Evolutionary conservation across 164 flowering plant genomes (phyloP), one percentile per base, ranked within the genome.

Genomic region (Dillenia turbinata): DNA sequence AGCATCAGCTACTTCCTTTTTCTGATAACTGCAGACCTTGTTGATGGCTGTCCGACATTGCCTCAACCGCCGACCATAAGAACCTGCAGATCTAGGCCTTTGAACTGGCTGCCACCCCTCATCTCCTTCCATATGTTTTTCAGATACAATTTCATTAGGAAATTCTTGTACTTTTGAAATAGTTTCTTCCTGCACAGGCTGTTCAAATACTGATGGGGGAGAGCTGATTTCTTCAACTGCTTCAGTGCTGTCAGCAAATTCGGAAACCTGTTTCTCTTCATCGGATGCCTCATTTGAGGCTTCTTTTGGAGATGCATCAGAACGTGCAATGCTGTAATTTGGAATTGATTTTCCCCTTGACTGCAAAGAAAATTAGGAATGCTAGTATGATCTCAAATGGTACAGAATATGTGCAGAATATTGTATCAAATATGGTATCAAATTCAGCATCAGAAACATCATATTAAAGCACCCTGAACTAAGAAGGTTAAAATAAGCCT

Each of bases 71-170:
- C 86, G 80, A 26, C 89, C 81, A 66, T 79, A 73, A 12, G 78
- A 79, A 52, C 88, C 85, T 63, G 86, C 81, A 55, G 97, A 88
- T 78, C 92, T 76, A 47, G 92, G 89, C 78, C 86, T 79, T 72
- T 89, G 98, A 71, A 89, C 99, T 48, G 95, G 80, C 71, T 91
- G 97, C 99, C 99, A 94, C 44, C 97, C 97, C 64, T 94, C 97
- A 63, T 94, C 99, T 66, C 87, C 93, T 64, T 85, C 99, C 66
- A 77, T 69, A 60, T 72, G 79, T 60, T 73, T 45, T 78, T 82
- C 91, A 56, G 80, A 62, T 24, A 50, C 62, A 57, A 66, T 57
- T 63, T 77, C 84, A 67, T 59, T 65, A 9, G 63, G 57, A 69
- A 46, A 26, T 48, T 46, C 59, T 26, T 64, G 66, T 19, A 59